Conservation (phyloP, 2,329 filamentous ascomycete species). For the Fusarium sp. region DNA sequence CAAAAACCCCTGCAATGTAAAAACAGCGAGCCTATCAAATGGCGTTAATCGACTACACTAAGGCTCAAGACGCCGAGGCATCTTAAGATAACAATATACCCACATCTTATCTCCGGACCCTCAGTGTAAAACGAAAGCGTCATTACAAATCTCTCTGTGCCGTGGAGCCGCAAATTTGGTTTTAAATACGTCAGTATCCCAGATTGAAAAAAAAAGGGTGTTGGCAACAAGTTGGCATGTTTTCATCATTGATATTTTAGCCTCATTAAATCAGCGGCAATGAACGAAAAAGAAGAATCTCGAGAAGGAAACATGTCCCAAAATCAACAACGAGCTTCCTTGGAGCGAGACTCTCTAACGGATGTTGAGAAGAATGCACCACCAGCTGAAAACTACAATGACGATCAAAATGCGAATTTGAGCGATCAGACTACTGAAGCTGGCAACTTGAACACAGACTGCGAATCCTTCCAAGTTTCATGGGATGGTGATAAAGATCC, state of each 20-base stretch:
- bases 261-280: neutral
- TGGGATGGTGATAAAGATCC: constrained; percentile 35
- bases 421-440: constrained; percentile 29
- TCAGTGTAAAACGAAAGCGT: neutral
- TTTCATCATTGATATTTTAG: neutral
- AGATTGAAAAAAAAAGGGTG: neutral
- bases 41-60: neutral
- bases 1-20: neutral
- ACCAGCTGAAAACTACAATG: neutral
- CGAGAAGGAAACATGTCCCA: neutral
- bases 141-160: constrained; percentile 27
- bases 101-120: constrained; percentile 28
- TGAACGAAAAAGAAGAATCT: neutral
- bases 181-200: constrained; percentile 19
- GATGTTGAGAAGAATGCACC: constrained; percentile 12
- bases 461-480: neutral
- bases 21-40: neutral
- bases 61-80: constrained; percentile 15
- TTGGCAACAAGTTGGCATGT: neutral
- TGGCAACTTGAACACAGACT: neutral
- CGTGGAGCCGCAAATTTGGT: constrained; percentile 12
- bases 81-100: constrained; percentile 1
- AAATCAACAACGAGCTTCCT: neutral
- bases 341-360: neutral
- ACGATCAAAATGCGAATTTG: neutral